phyloP scores from a whole-genome alignment of 129 eudicot species.

The Logfia minima region DNA sequence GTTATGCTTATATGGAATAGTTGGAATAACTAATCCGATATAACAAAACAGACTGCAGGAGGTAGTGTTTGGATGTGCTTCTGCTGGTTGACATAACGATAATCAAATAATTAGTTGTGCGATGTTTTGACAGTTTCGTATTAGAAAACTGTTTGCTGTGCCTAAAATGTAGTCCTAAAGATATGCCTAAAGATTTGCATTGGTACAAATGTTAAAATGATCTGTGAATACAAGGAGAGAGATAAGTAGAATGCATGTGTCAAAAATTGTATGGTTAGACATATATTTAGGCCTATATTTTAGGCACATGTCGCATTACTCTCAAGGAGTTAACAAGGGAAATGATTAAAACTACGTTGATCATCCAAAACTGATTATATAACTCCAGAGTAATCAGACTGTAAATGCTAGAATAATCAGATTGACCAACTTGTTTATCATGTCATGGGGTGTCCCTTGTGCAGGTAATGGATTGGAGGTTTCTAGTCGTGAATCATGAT shows the following conservation, averaged over 20 bases:
- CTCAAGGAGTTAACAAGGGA: background rate
- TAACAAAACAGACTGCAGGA: background rate
- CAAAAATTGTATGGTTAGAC: too few relatives aligned
- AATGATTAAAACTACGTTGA: background rate
- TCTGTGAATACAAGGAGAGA: too few relatives aligned
- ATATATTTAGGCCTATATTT: too few relatives aligned
- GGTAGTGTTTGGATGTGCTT: background rate
- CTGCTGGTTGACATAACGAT: background rate
- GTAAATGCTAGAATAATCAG: background rate
- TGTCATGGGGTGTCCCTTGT: background rate
- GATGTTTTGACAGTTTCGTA: background rate
- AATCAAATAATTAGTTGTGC: background rate
- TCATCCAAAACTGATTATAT: background rate
- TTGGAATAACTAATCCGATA: background rate
- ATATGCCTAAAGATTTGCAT: too few relatives aligned
- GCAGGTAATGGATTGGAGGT: constrained; percentile 98
- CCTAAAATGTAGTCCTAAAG: too few relatives aligned
- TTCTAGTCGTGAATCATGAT: constrained; percentile 39
- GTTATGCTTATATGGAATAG: background rate
- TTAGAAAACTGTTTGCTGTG: too few relatives aligned
- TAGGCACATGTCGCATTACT: background rate
- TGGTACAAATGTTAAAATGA: too few relatives aligned
- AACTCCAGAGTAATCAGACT: background rate
- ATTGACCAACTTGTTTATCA: background rate
- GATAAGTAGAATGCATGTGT: too few relatives aligned